Evolutionary conservation across 73 alveolate species (phyloP).

Genomic region (Paramecium bursaria): DNA sequence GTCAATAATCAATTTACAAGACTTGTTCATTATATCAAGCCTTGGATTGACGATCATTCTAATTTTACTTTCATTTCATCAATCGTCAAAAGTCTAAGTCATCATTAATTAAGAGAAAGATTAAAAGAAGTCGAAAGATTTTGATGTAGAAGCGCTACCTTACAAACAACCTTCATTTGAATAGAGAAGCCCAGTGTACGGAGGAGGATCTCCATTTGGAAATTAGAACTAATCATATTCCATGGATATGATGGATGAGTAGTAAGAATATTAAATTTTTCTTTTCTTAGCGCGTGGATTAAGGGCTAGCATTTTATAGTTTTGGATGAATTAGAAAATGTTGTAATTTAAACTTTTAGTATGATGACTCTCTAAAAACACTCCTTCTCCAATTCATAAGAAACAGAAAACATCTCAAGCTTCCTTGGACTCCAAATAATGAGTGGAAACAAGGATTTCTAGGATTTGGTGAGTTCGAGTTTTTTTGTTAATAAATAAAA

Average conservation of each 20-base stretch:
- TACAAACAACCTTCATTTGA: not conserved
- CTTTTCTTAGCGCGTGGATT: slow-evolving; percentile 33
- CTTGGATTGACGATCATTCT: no score
- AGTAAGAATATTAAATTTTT: not conserved
- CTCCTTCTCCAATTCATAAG: slow-evolving; percentile 13
- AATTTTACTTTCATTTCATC: no score
- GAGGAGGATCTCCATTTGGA: slow-evolving; percentile 23
- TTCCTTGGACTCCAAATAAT: not conserved
- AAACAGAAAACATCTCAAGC: not conserved
- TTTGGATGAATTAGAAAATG: slow-evolving; percentile 20
- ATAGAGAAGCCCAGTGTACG: slow-evolving; percentile 5
- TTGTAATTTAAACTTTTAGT: slow-evolving; percentile 28
- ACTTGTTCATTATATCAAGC: no score
- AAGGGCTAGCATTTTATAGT: slow-evolving; percentile 47
- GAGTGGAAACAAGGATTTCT: slow-evolving; percentile 27
- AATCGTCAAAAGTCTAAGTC: no score
- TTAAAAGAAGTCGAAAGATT: not conserved
- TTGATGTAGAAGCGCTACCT: slow-evolving; percentile 23
- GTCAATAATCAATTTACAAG: no score
- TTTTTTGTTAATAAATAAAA: not conserved
- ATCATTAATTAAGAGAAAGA: not conserved
- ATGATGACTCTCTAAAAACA: not conserved
- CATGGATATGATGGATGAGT: slow-evolving; percentile 44
- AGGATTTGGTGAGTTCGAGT: slow-evolving; percentile 19
- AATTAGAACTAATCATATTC: slow-evolving; percentile 1